phyloP scores from a whole-genome alignment of 2,329 filamentous ascomycete species.

The Cephalotrichum gorgonifer region DNA sequence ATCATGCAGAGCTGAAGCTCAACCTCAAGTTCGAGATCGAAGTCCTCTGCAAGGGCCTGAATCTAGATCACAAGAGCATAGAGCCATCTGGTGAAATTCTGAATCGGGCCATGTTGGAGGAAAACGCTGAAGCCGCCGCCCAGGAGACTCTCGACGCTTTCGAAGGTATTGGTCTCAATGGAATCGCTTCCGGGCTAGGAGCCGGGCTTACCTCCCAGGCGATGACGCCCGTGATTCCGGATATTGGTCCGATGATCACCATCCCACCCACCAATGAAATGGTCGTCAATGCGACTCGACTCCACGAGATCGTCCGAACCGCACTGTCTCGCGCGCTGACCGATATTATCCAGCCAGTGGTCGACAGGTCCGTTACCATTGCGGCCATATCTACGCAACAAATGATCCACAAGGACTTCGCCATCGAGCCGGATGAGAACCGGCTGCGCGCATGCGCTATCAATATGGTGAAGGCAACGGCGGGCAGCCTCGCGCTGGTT shows the following conservation, averaged over 20 bases:
- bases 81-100: constrained; percentile 80
- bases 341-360: constrained; percentile 95
- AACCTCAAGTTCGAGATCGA: constrained; percentile 99
- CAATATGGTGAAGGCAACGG: constrained; percentile 89
- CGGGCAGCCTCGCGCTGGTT: constrained; percentile 88
- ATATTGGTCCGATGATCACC: constrained; percentile 67
- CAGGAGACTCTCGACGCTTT: constrained; percentile 70
- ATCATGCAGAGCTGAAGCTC: constrained; percentile 84
- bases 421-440: constrained; percentile 82
- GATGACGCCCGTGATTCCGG: constrained; percentile 72
- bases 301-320: constrained; percentile 68
- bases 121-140: constrained; percentile 46
- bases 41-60: constrained; percentile 85
- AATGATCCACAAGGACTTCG: constrained; percentile 93
- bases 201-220: constrained; percentile 68
- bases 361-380: constrained; percentile 95
- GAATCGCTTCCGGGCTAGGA: constrained; percentile 56
- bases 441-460: constrained; percentile 78
- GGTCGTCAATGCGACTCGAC: constrained; percentile 59
- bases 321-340: constrained; percentile 84
- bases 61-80: constrained; percentile 85
- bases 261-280: constrained; percentile 75
- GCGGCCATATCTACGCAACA: constrained; percentile 94
- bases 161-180: constrained; percentile 70
- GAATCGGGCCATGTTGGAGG: constrained; percentile 58